These are phyloP conservation scores for Colletotrichum sojae DNA, from an alignment of 2,329 filamentous ascomycete species.

Conservation along the genomic window DNA sequence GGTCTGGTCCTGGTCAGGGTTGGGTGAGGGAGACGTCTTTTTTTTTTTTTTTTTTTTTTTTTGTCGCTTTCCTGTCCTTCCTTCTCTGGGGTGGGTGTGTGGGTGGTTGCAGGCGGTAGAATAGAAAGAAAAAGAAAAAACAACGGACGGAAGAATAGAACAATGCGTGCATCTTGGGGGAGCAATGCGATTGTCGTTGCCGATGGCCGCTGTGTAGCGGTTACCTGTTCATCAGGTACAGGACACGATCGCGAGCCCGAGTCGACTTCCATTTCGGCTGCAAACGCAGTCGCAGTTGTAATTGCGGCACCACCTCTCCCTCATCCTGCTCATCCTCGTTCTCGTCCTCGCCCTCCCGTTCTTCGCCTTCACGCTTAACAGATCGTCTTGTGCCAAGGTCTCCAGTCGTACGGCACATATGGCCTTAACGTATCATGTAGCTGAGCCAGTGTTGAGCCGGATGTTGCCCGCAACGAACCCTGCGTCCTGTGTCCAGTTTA, in stretches of 20 bases:
- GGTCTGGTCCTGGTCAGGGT: constrained; percentile 14
- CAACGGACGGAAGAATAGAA: constrained; percentile 25
- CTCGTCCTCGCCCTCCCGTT: too few species aligned
- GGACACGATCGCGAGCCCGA: constrained; percentile 1
- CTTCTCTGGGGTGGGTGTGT: constrained; percentile 17
- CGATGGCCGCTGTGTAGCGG: constrained; percentile 27
- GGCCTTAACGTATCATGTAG: not conserved
- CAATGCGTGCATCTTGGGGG: constrained; percentile 21
- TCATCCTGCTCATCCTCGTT: too few species aligned
- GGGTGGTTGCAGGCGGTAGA: constrained; percentile 34
- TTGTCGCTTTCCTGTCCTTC: not conserved
- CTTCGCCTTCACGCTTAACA: too few species aligned
- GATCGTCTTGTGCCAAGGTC: not conserved
- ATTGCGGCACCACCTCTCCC: too few species aligned
- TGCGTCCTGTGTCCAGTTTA: not conserved
- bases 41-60: constrained; percentile 3
- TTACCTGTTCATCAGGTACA: constrained; percentile 30
- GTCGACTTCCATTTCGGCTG: not conserved
- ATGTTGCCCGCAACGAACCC: constrained; percentile 14
- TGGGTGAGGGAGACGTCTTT: constrained; percentile 17
- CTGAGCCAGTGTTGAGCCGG: not conserved
- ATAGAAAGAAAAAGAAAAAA: constrained; percentile 9
- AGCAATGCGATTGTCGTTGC: constrained; percentile 22
- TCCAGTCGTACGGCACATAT: not conserved
- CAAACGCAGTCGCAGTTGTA: constrained; percentile 6